These are phyloP conservation scores for Taphrina communis DNA, from an alignment of 1,139 yeast species.

Conservation along the genomic window DNA sequence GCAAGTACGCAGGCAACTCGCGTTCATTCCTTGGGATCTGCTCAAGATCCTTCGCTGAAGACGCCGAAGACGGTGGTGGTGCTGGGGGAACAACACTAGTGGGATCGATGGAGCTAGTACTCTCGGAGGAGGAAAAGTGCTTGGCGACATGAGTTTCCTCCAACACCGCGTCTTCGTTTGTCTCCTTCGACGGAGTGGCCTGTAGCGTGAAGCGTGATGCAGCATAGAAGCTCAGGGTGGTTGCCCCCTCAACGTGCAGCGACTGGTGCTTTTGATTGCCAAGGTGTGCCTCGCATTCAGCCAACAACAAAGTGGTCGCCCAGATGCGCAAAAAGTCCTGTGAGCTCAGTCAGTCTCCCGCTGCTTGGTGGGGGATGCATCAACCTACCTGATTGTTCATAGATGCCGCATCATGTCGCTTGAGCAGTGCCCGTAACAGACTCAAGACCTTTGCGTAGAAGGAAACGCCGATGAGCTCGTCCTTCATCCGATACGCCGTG, in stretches of 20 bases:
- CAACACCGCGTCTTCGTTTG: not conserved
- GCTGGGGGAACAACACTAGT: not conserved
- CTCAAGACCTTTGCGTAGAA: slow-evolving; percentile 24
- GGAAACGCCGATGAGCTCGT: slow-evolving; percentile 5
- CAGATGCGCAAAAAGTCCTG: slow-evolving; percentile 34
- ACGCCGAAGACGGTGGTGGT: not conserved
- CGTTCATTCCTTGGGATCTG: slow-evolving; percentile 28
- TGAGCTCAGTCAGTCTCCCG: not conserved
- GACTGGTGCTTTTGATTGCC: slow-evolving; percentile 26
- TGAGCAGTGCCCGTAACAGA: slow-evolving; percentile 24
- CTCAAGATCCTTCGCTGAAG: not conserved
- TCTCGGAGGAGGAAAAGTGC: not conserved
- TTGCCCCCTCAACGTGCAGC: slow-evolving; percentile 37
- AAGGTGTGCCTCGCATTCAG: slow-evolving; percentile 30
- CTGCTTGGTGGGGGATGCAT: not conserved
- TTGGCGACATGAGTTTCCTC: not conserved
- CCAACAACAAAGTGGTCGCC: slow-evolving; percentile 34
- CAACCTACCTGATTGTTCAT: slow-evolving; percentile 31
- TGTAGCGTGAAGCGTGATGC: slow-evolving; percentile 15
- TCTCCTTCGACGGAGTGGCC: not conserved
- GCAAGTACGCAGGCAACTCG: slow-evolving; percentile 31
- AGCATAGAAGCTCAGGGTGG: slow-evolving; percentile 31
- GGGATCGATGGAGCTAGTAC: not conserved
- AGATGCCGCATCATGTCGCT: slow-evolving; percentile 2
- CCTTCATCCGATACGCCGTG: slow-evolving; percentile 27